phyloP scores from a whole-genome alignment of 139 green algal genomes.

The Chlorella ohadii region DNA sequence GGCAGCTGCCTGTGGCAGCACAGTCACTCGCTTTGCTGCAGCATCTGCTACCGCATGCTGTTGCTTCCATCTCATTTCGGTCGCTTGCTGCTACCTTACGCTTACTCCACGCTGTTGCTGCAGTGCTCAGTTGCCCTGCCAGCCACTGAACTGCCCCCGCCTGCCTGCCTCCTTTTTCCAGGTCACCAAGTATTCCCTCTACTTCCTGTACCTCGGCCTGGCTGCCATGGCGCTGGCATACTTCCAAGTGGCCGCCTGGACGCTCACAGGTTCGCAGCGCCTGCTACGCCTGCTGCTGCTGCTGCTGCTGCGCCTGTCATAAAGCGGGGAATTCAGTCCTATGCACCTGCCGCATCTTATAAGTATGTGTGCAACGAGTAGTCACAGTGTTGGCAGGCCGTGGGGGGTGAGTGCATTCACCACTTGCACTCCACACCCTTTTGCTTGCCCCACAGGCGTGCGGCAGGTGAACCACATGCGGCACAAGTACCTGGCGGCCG shows the following conservation, averaged over 20 bases:
- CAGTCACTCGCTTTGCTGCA: too few relatives aligned
- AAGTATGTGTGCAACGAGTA: too few relatives aligned
- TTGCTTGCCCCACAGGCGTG: constrained; percentile 7
- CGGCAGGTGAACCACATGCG: constrained; percentile 49
- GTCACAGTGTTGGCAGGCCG: too few relatives aligned
- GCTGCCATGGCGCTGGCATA: constrained; percentile 51
- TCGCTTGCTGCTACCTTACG: too few relatives aligned
- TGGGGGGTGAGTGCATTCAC: too few relatives aligned
- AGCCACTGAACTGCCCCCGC: not conserved
- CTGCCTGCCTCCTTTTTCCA: not conserved
- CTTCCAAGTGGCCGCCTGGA: constrained; percentile 56
- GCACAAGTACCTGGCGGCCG: constrained; percentile 57
- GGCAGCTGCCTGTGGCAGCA: too few relatives aligned
- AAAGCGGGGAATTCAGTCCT: too few relatives aligned
- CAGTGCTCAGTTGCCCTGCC: too few relatives aligned
- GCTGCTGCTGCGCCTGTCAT: not conserved
- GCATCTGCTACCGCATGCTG: not conserved
- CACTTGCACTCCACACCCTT: too few relatives aligned
- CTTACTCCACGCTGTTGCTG: too few relatives aligned
- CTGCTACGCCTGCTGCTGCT: not conserved
- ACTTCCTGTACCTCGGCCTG: constrained; percentile 78
- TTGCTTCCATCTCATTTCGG: too few relatives aligned
- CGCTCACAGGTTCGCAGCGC: constrained; percentile 43
- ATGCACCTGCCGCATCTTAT: too few relatives aligned
- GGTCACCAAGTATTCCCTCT: constrained; percentile 37